A percentile compares a stretch with the other conserved stretches of the same genome.
phyloP scores from a whole-genome alignment of 2,329 filamentous ascomycete genomes.

The Stachybotrys echinatus region DNA sequence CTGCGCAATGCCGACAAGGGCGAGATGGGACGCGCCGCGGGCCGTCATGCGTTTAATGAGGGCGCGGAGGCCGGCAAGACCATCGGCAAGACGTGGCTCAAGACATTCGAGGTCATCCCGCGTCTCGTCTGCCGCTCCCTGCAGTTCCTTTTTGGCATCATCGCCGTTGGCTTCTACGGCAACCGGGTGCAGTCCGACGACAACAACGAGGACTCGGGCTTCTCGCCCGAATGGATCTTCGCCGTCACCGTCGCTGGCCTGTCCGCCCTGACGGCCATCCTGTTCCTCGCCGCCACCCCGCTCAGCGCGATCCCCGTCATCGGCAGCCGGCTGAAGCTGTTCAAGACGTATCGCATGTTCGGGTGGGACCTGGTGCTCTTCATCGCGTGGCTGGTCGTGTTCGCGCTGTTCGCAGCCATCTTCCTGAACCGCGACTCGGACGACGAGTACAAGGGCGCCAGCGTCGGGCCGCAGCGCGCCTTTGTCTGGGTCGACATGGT shows the following conservation, averaged over 20 bases:
- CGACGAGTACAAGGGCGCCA: constrained; percentile 43
- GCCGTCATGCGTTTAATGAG: constrained; percentile 25
- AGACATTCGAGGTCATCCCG: constrained; percentile 39
- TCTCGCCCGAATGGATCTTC: constrained; percentile 57
- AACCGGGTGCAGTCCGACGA: constrained; percentile 48
- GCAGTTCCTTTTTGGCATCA: constrained; percentile 65
- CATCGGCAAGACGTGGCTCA: constrained; percentile 37
- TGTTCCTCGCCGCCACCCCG: constrained; percentile 33
- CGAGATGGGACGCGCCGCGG: constrained; percentile 25
- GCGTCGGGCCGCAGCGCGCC: constrained; percentile 54
- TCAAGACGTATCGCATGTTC: constrained; percentile 38
- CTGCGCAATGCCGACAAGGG: constrained; percentile 25
- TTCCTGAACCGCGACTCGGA: constrained; percentile 58
- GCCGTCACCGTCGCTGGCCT: constrained; percentile 54
- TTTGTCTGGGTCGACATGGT: constrained; percentile 69
- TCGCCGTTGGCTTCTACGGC: constrained; percentile 65
- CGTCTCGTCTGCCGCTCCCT: constrained; percentile 55
- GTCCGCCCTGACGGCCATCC: constrained; percentile 42
- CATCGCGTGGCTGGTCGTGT: constrained; percentile 57
- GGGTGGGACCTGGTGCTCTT: constrained; percentile 38
- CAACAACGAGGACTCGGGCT: constrained; percentile 23
- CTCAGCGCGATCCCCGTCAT: constrained; percentile 25
- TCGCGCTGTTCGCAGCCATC: constrained; percentile 68
- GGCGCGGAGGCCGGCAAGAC: constrained; percentile 32
- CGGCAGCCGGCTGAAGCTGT: constrained; percentile 24